phyloP scores from a whole-genome alignment of 1,139 yeast genomes.

The Lodderomyces parapsilosis region DNA sequence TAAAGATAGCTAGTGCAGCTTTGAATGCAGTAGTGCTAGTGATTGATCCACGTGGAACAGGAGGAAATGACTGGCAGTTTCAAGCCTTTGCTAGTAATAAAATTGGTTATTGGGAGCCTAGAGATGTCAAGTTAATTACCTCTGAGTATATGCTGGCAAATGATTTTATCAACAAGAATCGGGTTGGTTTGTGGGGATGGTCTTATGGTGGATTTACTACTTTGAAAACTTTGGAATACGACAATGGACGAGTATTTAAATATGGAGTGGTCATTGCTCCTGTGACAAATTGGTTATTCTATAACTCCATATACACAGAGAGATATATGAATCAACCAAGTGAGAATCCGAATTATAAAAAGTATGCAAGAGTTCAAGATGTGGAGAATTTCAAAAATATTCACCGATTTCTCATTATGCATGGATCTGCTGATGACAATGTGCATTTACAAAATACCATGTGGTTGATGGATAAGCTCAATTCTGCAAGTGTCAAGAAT shows the following conservation, averaged over 20 bases:
- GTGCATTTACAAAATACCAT: conserved; percentile 90
- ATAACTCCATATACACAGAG: conserved; percentile 83
- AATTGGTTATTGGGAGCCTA: conserved; percentile 86
- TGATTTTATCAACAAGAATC: conserved; percentile 55
- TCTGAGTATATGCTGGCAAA: conserved; percentile 55
- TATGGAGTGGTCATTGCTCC: conserved; percentile 85
- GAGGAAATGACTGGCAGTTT: conserved; percentile 79
- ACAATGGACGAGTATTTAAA: conserved; percentile 57
- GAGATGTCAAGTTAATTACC: conserved; percentile 72
- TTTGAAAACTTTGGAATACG: conserved; percentile 67
- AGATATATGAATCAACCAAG: conserved; percentile 78
- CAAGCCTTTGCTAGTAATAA: conserved; percentile 64
- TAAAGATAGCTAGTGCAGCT: conserved; percentile 65
- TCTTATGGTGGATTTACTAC: conserved; percentile 81
- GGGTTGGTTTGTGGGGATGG: conserved; percentile 91
- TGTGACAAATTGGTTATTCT: conserved; percentile 73
- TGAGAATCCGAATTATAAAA: conserved; percentile 49
- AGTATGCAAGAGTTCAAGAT: conserved; percentile 46
- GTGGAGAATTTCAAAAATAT: conserved; percentile 46
- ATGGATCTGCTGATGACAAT: conserved; percentile 97
- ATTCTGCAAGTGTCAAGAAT: conserved; percentile 63
- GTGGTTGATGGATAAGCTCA: conserved; percentile 69
- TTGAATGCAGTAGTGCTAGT: conserved; percentile 74
- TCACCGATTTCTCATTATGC: conserved; percentile 76
- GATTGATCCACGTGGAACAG: conserved; percentile 96